Base-by-base conservation (phyloP, 192 early-diverging fungal genomes). In the Gaertneriomyces semiglobifer region DNA sequence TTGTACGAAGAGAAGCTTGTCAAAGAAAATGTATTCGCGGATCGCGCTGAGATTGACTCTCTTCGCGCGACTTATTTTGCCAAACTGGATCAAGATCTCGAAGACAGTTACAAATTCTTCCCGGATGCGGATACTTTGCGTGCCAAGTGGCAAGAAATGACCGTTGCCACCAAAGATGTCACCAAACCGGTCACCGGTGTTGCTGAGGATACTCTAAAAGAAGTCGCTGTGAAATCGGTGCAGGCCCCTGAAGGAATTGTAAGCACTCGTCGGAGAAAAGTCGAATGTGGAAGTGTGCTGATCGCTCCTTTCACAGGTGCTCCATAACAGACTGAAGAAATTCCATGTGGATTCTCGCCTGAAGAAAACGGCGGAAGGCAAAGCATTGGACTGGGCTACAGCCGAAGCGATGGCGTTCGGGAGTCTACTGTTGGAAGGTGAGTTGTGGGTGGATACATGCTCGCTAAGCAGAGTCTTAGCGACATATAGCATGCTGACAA, bases 381-480 rank as follows among this genome's bases (percentile, higher is more conserved):
- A 77, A 19, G 72, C 75, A 5, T 74, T 98, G 8, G 96, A 98
- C 72, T 98, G 96, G 96, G 94, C 94, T 8, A 96, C 94, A 0
- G 92, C 88, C 3, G 96, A 98, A 74, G 88, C 89, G 0, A 74
- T 98, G 45, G 94, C 94, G 0, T 91, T 95, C 76, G 96, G 94
- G 5, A 88, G 88, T 0, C 73, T 98, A 41, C 77, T 98, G 11
- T 70, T 85, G 33, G 91, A 98, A 67, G 79, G 75, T 51, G 9
- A 4, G 42, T 59, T 33, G 2, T 18, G 3, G 16, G 47, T 19
- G 14, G 1, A 20, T 60, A 8, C 4, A 1, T n/a, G 1, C 2
- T 33, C 1, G 59, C 48, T 50, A 2, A 50, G 16, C 0, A 33
- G 25, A 33, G 25, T 33, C 25, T 33, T 2, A 33, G 25, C 25